These are phyloP conservation scores for Ceriops decandra DNA, from an alignment of 345 rosid genomes.

Conservation along the genomic window DNA sequence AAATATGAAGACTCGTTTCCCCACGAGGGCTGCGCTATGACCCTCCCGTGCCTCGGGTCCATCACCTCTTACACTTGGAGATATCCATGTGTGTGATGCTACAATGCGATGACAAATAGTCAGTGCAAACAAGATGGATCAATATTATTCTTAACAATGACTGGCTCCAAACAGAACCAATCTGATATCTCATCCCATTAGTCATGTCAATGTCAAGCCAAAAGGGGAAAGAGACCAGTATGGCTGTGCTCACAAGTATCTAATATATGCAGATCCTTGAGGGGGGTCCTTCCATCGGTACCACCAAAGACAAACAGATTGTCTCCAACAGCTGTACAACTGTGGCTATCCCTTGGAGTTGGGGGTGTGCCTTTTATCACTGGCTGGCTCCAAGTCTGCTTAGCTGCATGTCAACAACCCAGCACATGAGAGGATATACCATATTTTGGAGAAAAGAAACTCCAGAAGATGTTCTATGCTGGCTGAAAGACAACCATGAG, in stretches of 20 bases:
- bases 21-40: slow-evolving; percentile 88
- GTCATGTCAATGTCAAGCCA: neutral
- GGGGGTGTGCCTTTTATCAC: slow-evolving; percentile 66
- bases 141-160: neutral
- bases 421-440: slow-evolving; percentile 7
- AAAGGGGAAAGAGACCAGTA: slow-evolving; percentile 11
- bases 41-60: slow-evolving; percentile 96
- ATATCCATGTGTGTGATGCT: slow-evolving; percentile 88
- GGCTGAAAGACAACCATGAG: neutral
- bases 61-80: slow-evolving; percentile 86
- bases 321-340: slow-evolving; percentile 71
- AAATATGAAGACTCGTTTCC: slow-evolving; percentile 79
- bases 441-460: neutral
- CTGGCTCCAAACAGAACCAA: neutral
- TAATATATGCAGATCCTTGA: slow-evolving; percentile 73
- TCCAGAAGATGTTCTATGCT: neutral
- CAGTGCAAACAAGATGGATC: neutral
- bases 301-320: slow-evolving; percentile 86
- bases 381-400: slow-evolving; percentile 83
- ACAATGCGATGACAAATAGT: slow-evolving; percentile 16
- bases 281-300: slow-evolving; percentile 81
- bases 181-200: neutral
- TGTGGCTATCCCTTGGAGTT: slow-evolving; percentile 90
- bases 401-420: slow-evolving; percentile 45
- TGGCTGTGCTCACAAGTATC: slow-evolving; percentile 64